Conservation (phyloP, 768 basidiomycete species). For the Daedalea quercina region DNA sequence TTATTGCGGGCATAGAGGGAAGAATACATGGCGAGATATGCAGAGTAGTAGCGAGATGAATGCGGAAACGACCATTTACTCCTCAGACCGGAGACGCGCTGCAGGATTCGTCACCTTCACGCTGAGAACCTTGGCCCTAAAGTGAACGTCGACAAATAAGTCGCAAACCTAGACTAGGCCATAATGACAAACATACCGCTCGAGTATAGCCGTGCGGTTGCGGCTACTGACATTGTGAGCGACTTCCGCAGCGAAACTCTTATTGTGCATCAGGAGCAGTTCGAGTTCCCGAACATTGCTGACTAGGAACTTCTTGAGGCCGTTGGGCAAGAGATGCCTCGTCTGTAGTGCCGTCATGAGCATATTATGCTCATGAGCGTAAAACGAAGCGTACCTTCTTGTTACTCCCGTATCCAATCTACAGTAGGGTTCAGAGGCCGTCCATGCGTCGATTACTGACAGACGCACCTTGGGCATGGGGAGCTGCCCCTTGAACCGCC, state of each 20-base stretch:
- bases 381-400: conserved; percentile 42
- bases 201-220: conserved; percentile 87
- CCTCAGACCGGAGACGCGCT: conserved; percentile 92
- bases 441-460: not conserved
- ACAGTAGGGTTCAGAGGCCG: not conserved
- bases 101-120: conserved; percentile 93
- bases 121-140: conserved; percentile 76
- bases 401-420: conserved; percentile 91
- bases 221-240: conserved; percentile 95
- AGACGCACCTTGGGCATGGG: conserved; percentile 91
- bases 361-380: not conserved
- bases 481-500: conserved; percentile 91
- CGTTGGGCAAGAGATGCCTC: conserved; percentile 92
- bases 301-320: conserved; percentile 93
- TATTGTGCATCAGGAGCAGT: conserved; percentile 97
- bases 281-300: conserved; percentile 92
- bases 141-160: not conserved
- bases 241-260: conserved; percentile 91
- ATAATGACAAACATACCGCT: conserved; percentile 45
- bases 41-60: conserved; percentile 32
- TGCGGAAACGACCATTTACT: conserved; percentile 39
- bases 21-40: conserved; percentile 42
- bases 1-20: conserved; percentile 45
- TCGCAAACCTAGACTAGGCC: not conserved
- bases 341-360: conserved; percentile 42